Evolutionary conservation across 2,329 filamentous ascomycete genomes (phyloP).

Genomic region (Tricladium varicosporioides): DNA sequence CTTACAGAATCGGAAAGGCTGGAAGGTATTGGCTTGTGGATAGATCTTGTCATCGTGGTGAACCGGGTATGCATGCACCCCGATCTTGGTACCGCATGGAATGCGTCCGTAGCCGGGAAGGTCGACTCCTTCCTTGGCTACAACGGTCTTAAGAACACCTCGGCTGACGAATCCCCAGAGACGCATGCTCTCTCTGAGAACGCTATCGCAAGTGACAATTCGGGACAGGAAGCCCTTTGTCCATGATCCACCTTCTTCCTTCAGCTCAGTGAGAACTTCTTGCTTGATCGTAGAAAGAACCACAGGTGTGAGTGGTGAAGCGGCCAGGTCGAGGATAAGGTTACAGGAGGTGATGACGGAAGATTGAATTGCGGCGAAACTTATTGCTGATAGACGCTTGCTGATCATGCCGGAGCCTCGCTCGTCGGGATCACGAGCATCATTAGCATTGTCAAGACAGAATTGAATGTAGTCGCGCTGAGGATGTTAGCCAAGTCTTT

Average conservation of each 20-base stretch:
- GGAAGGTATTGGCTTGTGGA: slow-evolving; percentile 14
- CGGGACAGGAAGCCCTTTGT: slow-evolving; percentile 38
- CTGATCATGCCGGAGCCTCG: slow-evolving; percentile 32
- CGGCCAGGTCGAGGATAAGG: slow-evolving; percentile 38
- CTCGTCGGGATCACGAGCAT: slow-evolving; percentile 39
- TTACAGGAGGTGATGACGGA: slow-evolving; percentile 41
- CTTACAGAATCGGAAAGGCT: slow-evolving; percentile 21
- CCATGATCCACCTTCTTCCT: slow-evolving; percentile 36
- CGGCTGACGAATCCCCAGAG: slow-evolving; percentile 33
- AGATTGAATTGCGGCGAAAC: slow-evolving; percentile 36
- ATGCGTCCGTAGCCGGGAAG: slow-evolving; percentile 28
- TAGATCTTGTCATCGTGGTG: slow-evolving; percentile 24
- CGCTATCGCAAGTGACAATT: slow-evolving; percentile 42
- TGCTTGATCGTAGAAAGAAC: slow-evolving; percentile 39
- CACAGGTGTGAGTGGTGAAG: slow-evolving; percentile 37
- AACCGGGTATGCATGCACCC: slow-evolving; percentile 24
- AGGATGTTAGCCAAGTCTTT: slow-evolving; percentile 13
- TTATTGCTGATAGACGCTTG: slow-evolving; percentile 24
- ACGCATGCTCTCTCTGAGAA: slow-evolving; percentile 43
- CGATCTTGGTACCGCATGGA: slow-evolving; percentile 38
- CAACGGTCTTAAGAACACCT: slow-evolving; percentile 30
- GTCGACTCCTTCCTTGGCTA: slow-evolving; percentile 42
- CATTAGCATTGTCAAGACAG: slow-evolving; percentile 37
- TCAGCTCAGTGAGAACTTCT: slow-evolving; percentile 36
- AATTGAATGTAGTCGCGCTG: slow-evolving; percentile 41